Evolutionary conservation across 1,284 basidiomycete genomes (phyloP).

Genomic region (Coniferiporia sulphurascens): DNA sequence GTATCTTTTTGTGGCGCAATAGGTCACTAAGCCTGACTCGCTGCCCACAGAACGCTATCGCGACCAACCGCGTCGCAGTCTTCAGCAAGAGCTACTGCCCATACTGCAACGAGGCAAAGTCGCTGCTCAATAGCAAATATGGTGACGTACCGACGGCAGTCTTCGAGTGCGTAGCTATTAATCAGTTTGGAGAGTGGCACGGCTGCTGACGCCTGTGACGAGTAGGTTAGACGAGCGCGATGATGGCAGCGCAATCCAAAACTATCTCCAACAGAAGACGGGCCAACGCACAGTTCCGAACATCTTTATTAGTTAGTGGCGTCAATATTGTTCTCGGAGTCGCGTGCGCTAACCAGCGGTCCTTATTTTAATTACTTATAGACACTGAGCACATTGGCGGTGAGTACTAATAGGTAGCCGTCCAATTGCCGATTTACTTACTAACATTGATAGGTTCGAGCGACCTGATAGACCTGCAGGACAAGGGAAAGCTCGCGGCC

Average conservation of each 20-base stretch:
- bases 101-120: constrained; percentile 27
- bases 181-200: not conserved
- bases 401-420: not conserved
- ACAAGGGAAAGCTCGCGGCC: not conserved
- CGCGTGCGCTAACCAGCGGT: not conserved
- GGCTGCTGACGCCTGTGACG: not conserved
- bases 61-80: constrained; percentile 25
- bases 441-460: not conserved
- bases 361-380: not conserved
- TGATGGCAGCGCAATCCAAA: constrained; percentile 29
- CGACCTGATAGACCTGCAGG: constrained; percentile 7
- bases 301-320: constrained; percentile 29
- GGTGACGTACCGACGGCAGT: constrained; percentile 21
- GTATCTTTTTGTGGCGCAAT: not conserved
- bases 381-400: constrained; percentile 18
- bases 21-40: not conserved
- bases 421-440: not conserved
- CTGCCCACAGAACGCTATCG: constrained; percentile 21
- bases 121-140: constrained; percentile 18
- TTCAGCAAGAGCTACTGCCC: constrained; percentile 31
- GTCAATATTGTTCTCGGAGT: not conserved
- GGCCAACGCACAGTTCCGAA: constrained; percentile 31
- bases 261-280: constrained; percentile 27
- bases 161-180: constrained; percentile 25
- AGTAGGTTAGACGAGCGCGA: constrained; percentile 25